A percentile compares a stretch with the other conserved stretches of the same genome.
Evolutionary conservation across 1,284 basidiomycete species (phyloP).

Genomic region (Rhodotorula mucilaginosa): DNA sequence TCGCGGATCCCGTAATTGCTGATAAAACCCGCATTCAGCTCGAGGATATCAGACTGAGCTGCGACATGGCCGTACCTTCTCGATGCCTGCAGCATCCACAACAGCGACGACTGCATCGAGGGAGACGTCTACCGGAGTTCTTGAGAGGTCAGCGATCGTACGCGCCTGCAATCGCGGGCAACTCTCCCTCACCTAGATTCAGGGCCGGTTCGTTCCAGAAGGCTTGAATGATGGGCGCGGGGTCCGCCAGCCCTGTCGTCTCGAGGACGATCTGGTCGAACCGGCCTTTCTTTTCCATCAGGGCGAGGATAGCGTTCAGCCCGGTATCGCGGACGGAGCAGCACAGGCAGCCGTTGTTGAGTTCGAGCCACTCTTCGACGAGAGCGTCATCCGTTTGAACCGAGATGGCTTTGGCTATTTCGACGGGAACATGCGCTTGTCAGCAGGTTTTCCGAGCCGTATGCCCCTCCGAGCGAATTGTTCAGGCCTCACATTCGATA

Average conservation of each 20-base stretch:
- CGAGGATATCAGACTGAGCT: too few species aligned
- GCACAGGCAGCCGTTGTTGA: constrained; percentile 90
- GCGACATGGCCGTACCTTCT: constrained; percentile 11
- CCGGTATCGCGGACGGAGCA: constrained; percentile 91
- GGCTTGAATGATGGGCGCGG: constrained; percentile 56
- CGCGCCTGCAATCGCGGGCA: fast-evolving
- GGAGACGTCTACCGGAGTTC: constrained; percentile 64
- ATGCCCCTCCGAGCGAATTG: not conserved
- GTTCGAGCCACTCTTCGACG: constrained; percentile 76
- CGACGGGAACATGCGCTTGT: not conserved
- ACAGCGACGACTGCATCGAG: constrained; percentile 88
- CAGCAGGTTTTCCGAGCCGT: not conserved
- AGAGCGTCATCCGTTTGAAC: constrained; percentile 52
- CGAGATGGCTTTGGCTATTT: constrained; percentile 57
- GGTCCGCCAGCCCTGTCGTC: constrained; percentile 89
- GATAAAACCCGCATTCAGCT: not conserved
- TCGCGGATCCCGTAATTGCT: constrained; percentile 81
- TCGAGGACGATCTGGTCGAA: constrained; percentile 92
- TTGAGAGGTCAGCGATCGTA: not conserved
- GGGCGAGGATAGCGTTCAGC: constrained; percentile 77
- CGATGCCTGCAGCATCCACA: constrained; percentile 63
- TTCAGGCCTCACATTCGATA: constrained; percentile 49
- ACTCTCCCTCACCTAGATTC: constrained; percentile 19
- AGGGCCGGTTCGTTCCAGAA: constrained; percentile 41
- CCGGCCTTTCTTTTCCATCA: constrained; percentile 59